phyloP scores from a whole-genome alignment of 768 basidiomycete species.

The Cytidiella melzeri region DNA sequence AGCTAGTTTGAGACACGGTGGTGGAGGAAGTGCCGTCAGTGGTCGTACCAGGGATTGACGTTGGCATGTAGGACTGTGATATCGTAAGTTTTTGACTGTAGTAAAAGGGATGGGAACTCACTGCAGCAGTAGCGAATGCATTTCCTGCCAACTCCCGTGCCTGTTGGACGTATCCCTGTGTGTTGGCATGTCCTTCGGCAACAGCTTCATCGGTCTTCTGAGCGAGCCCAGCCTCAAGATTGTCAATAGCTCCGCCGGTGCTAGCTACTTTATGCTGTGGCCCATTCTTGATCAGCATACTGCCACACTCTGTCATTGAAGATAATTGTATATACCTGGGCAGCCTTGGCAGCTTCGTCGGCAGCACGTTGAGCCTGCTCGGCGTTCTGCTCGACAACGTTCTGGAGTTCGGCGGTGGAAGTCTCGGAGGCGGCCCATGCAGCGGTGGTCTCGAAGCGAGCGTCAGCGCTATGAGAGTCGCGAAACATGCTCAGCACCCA shows the following conservation, averaged over 20 bases:
- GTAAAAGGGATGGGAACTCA: constrained; percentile 14
- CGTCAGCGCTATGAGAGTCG: constrained; percentile 14
- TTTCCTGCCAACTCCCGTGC: constrained; percentile 42
- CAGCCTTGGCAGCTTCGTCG: constrained; percentile 43
- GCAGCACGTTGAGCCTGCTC: constrained; percentile 40
- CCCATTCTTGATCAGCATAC: not conserved
- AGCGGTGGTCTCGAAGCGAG: constrained; percentile 47
- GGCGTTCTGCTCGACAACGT: constrained; percentile 43
- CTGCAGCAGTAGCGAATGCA: constrained; percentile 42
- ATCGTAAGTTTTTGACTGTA: not conserved
- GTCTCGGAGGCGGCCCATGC: constrained; percentile 46
- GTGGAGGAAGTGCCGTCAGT: constrained; percentile 2
- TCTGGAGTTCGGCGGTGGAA: constrained; percentile 33
- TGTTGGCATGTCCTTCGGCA: constrained; percentile 46
- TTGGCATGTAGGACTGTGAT: constrained; percentile 17
- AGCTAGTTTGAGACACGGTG: constrained; percentile 6
- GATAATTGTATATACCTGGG: constrained; percentile 42
- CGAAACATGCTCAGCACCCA: no score
- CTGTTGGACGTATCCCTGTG: constrained; percentile 47
- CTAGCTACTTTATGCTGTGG: constrained; percentile 18
- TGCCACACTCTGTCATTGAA: not conserved
- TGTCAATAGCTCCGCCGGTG: constrained; percentile 20
- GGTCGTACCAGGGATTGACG: constrained; percentile 6
- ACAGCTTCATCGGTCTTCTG: constrained; percentile 46
- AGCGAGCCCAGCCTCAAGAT: constrained; percentile 23